phyloP scores from a whole-genome alignment of 192 early-diverging fungal genomes.

The Backusella morwellensis region DNA sequence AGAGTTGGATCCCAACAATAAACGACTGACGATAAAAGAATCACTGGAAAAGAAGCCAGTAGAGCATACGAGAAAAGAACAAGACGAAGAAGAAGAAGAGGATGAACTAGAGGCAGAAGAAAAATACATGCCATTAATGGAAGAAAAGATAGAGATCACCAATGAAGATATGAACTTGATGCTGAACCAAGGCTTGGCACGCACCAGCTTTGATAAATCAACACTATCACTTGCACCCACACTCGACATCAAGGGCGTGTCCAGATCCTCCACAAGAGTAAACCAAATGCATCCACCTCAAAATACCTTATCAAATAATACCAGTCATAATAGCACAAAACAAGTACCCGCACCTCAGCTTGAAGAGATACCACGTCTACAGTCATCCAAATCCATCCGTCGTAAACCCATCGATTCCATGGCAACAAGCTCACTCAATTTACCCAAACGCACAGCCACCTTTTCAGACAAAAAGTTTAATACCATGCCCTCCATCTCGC shows the following conservation, averaged over 20 bases:
- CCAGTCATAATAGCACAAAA: neutral
- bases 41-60: neutral
- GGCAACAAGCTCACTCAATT: neutral
- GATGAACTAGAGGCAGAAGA: neutral
- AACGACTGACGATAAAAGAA: neutral
- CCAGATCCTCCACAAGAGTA: neutral
- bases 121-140: neutral
- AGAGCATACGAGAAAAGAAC: neutral
- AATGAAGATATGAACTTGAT: neutral
- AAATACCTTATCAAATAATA: neutral
- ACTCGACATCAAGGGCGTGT: neutral
- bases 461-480: neutral
- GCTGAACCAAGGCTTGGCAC: neutral
- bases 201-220: neutral
- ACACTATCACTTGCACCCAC: neutral
- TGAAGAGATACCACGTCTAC: neutral
- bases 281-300: neutral
- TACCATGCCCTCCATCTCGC: neutral
- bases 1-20: constrained; percentile 13
- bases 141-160: neutral
- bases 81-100: too few relatives aligned
- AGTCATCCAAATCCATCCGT: neutral
- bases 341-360: neutral
- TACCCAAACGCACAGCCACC: neutral
- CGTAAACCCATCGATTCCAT: neutral